Conservation (phyloP, 345 rosid species). For the Citrus australasica region DNA sequence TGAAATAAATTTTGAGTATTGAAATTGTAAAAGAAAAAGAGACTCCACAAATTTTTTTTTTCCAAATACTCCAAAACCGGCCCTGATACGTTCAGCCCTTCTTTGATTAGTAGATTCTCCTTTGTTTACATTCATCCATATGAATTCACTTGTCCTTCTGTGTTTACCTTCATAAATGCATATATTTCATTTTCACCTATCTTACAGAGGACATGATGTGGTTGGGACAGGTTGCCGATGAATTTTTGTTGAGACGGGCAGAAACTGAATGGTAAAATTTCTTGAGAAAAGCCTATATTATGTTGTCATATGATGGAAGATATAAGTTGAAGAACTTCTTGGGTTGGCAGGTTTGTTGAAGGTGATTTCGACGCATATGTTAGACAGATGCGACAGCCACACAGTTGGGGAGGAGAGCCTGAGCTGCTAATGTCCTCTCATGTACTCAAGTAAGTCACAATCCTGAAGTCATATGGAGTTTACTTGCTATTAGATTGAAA, state of each 20-base stretch:
- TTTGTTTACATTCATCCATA: neutral
- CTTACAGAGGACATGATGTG: conserved; percentile 4
- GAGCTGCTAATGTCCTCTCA: conserved; percentile 77
- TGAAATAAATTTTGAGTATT: no score
- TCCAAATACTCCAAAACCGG: no score
- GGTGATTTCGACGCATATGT: conserved; percentile 59
- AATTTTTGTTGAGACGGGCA: conserved; percentile 56
- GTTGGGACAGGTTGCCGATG: conserved; percentile 55
- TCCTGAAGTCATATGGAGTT: neutral
- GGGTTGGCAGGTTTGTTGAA: conserved; percentile 49
- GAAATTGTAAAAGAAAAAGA: no score
- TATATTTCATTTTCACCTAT: neutral
- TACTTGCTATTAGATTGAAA: neutral
- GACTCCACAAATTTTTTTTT: no score
- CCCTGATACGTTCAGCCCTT: neutral
- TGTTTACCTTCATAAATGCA: neutral
- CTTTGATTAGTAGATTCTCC: no score
- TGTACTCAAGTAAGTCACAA: conserved; percentile 40
- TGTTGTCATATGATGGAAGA: no score
- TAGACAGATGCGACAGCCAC: conserved; percentile 54
- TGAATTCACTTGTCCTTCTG: neutral
- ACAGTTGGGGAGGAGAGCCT: conserved; percentile 77
- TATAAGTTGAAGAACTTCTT: no score
- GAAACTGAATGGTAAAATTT: conserved; percentile 60
- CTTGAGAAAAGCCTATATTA: conserved; percentile 4